Percentiles rank a stretch among this genome's conserved stretches.
These are phyloP conservation scores for Venturia nashicola DNA, from an alignment of 2,329 filamentous ascomycete genomes.

Conservation along the genomic window DNA sequence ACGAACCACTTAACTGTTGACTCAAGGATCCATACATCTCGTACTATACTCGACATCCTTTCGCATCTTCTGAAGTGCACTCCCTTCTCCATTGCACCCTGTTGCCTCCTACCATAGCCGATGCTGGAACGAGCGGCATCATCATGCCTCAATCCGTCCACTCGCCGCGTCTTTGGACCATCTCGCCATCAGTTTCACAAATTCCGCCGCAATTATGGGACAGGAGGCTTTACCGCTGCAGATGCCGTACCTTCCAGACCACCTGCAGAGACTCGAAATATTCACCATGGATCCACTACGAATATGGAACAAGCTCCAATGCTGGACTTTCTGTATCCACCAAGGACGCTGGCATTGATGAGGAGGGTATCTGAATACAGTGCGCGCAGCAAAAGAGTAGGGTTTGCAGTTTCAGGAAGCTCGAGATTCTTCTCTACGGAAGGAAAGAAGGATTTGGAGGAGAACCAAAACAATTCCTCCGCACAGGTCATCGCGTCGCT, in stretches of 20 bases:
- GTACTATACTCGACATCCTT: background rate
- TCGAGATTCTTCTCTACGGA: conserved; percentile 2
- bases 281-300: background rate
- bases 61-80: background rate
- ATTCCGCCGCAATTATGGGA: background rate
- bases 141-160: conserved; percentile 38
- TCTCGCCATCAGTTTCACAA: conserved; percentile 10
- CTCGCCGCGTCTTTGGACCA: background rate
- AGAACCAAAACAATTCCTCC: background rate
- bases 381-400: conserved; percentile 14
- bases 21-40: background rate
- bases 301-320: conserved; percentile 12
- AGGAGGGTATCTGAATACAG: conserved; percentile 16
- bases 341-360: conserved; percentile 29
- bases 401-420: conserved; percentile 12
- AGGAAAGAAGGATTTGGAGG: background rate
- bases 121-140: conserved; percentile 47
- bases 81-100: background rate
- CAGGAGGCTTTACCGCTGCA: background rate
- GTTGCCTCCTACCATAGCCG: background rate
- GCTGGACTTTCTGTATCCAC: conserved; percentile 37
- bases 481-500: background rate
- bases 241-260: background rate
- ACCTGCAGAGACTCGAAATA: background rate
- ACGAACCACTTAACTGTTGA: background rate